Evolutionary conservation across 1,139 yeast species (phyloP), one percentile per base, ranked within the genome.

Genomic region (Meyerozyma carpophila): DNA sequence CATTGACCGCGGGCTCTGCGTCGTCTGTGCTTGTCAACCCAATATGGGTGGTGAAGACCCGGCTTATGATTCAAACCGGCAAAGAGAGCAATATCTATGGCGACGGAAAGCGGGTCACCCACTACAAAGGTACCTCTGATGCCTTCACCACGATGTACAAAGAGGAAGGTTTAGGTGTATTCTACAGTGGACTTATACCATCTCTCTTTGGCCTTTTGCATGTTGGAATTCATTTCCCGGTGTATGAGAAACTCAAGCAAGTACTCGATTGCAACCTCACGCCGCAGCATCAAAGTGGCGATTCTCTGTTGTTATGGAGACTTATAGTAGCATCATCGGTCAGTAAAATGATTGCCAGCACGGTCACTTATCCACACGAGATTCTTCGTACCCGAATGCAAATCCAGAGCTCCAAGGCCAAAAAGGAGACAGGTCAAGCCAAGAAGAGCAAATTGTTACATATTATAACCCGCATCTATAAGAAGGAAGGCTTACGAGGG

Each of bases 141-240:
- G 97, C 98, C 0, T 86, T 91, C 56, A 63, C 62, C 40, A 82
- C 80, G 50, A 93, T 93, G 88, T 84, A 82, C 59, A 63, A 63
- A 44, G 77, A 80, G 47, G 98, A 93, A 62, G 98, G 98, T 1
- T 16, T 85, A 1, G 59, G 70, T 39, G 91, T 90, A n/a, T 89
- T 93, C 55, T 93, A 93, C 63, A 79, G 94, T 40, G 98, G 98
- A 1, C 70, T 93, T 36, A 78, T 89, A 8, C 97, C 98, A 1
- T 91, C 97, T 0, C 70, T 91, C 47, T 81, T 93, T 55, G 98
- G 98, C 0, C 72, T 93, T 37, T 72, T 87, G 32, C 98, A 93
- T 63, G 98, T 93, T 36, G 98, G 97, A 1, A 86, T 93, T 43
- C 98, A 93, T 65, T 93, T 93, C 73, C 98, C 98, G 18, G 81